These are phyloP conservation scores for Prunus padus DNA, from an alignment of 306 rosid species.

Conservation along the genomic window DNA sequence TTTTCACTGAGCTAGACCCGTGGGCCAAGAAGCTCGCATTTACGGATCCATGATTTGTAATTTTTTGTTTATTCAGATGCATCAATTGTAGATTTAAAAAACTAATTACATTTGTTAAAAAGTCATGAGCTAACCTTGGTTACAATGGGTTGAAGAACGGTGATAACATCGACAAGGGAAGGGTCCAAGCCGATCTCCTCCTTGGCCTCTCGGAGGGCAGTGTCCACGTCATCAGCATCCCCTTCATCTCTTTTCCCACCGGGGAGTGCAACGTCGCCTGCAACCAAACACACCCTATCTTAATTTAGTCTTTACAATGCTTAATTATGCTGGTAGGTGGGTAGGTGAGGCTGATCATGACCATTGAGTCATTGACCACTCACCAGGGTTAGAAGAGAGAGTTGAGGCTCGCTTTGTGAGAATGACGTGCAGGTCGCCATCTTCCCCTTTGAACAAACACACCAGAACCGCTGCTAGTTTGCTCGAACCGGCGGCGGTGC, in stretches of 20 bases:
- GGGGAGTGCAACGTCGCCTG: slow-evolving; percentile 87
- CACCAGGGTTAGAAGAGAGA: slow-evolving; percentile 76
- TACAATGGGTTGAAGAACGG: slow-evolving; percentile 53
- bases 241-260: slow-evolving; percentile 76
- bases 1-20: no score
- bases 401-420: slow-evolving; percentile 74
- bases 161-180: slow-evolving; percentile 55
- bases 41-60: no score
- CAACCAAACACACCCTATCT: slow-evolving; percentile 26
- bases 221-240: slow-evolving; percentile 64
- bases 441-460: slow-evolving; percentile 52
- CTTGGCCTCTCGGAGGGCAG: slow-evolving; percentile 86
- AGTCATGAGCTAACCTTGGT: slow-evolving; percentile 14
- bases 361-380: no score
- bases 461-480: slow-evolving; percentile 73
- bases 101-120: background rate
- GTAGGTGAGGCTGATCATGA: background rate
- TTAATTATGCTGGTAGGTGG: no score
- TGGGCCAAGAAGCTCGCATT: no score
- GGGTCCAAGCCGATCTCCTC: slow-evolving; percentile 90
- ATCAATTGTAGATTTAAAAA: no score
- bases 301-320: background rate
- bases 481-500: background rate
- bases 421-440: slow-evolving; percentile 52
- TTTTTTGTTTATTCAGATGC: no score